Percentiles rank a stretch among this genome's conserved stretches.
phyloP scores from a whole-genome alignment of 345 rosid species.

The Camelina neglecta region DNA sequence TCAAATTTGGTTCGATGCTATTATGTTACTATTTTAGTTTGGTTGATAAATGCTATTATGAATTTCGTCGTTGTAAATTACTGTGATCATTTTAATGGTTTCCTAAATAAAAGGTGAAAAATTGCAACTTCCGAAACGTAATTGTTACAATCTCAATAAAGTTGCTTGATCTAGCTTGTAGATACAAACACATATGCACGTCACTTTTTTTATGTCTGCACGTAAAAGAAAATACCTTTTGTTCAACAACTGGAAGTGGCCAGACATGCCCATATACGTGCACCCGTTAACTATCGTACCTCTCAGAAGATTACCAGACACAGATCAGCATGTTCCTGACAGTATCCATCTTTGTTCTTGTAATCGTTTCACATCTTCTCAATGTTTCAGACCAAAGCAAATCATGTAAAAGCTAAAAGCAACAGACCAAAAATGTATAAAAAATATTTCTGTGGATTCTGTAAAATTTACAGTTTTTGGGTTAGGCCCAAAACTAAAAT shows the following conservation, averaged over 20 bases:
- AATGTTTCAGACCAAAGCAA: not conserved
- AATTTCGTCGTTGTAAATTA: no score
- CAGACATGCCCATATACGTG: conserved; percentile 24
- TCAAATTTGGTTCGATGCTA: no score
- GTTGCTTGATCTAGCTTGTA: not conserved
- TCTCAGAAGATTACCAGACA: conserved; percentile 6
- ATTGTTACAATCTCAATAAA: conserved; percentile 2
- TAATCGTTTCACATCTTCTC: conserved; percentile 5
- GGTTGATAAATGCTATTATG: no score
- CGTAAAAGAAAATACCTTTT: conserved; percentile 12
- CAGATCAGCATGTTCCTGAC: conserved; percentile 32
- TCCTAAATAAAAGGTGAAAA: not conserved
- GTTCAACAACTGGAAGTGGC: conserved; percentile 13
- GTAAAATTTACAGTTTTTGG: not conserved
- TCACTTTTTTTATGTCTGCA: conserved; percentile 8
- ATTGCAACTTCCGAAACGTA: not conserved
- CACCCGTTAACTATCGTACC: conserved; percentile 11
- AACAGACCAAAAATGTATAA: no score
- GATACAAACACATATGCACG: conserved; percentile 28
- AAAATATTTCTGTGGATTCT: not conserved
- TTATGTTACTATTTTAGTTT: no score
- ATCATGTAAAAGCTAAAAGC: not conserved
- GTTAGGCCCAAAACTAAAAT: conserved; percentile 24
- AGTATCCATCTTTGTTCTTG: conserved; percentile 25
- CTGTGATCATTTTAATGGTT: not conserved